Conservation (phyloP, 2,329 filamentous ascomycete species). For the Alternaria sp. region DNA sequence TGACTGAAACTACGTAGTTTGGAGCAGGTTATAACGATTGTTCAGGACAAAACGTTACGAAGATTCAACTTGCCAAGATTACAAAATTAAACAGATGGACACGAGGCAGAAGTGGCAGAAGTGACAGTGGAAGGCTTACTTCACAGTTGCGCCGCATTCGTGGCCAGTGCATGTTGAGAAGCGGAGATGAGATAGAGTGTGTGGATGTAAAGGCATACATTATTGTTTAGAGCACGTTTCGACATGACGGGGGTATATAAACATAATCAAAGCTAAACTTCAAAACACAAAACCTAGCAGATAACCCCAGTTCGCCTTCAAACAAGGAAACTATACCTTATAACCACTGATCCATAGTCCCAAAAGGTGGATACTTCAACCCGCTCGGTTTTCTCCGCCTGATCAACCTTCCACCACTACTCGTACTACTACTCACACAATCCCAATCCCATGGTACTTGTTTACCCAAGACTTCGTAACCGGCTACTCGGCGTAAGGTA, state of each 20-base stretch:
- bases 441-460: conserved; percentile 49
- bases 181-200: background rate
- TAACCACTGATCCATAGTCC: conserved; percentile 37
- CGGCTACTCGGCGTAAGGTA: conserved; percentile 39
- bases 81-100: conserved; percentile 44
- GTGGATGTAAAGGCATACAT: background rate
- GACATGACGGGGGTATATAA: background rate
- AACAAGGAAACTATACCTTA: conserved; percentile 3
- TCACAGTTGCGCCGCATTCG: conserved; percentile 41
- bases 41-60: conserved; percentile 49
- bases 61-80: conserved; percentile 52
- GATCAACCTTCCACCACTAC: conserved; percentile 17
- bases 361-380: conserved; percentile 43
- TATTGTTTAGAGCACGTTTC: background rate
- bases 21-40: conserved; percentile 52
- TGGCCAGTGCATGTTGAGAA: conserved; percentile 28
- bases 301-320: background rate
- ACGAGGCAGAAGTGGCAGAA: conserved; percentile 41
- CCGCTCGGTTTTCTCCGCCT: conserved; percentile 19
- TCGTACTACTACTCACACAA: conserved; percentile 40
- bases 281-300: background rate
- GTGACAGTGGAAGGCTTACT: conserved; percentile 48
- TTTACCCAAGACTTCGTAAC: conserved; percentile 42
- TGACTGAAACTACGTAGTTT: conserved; percentile 30
- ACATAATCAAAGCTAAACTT: background rate